Base-by-base conservation (phyloP, 768 basidiomycete species). In the Russula sp. region DNA sequence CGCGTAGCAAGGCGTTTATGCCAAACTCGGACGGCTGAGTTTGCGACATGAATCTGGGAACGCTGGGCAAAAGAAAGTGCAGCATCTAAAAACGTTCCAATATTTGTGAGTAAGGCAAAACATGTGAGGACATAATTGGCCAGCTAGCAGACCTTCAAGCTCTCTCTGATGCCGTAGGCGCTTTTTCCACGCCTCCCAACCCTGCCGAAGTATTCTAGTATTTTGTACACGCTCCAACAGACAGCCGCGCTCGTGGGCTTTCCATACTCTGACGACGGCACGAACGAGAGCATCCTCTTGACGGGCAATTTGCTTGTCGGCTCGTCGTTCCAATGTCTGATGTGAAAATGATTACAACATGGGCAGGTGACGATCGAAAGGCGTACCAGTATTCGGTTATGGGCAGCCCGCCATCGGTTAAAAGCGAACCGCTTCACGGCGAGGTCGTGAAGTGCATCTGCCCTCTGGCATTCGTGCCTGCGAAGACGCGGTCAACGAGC, bases 181-280 rank as follows among this genome's bases (percentile, higher is more conserved):
- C 54, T 68, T 70, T 61, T 72, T 75, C 88, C 87, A 89, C 16
- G 76, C 68, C 18, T 69, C 67, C 78, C 81, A 83, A 1, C 74
- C 72, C 45, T 72, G 71, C 65, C 77, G 80, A 48, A 81, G 56
- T 8, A 84, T 66, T 38, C 82, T 77, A 20, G 75, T 63, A 5
- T 73, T 70, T 56, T 75, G 79, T 39, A 84, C 81, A 49, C 80
- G 77, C 59, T 81, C 81, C 11, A 89, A 75, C 34, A 84, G 75
- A 53, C 72, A 75, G 35, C 84, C 85, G 9, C 84, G 80, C 67
- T 86, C 86, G 42, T 80, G 81, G 22, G 87, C 84, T 66, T 80
- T 85, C 87, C 87, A 87, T 4, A 88, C 79, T 50, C 83, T 76
- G 67, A 78, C 72, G 49, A 86, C 74, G 34, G 83, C 86, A 48